Base-by-base conservation (phyloP, 495 filamentous ascomycete genomes). In the Penicillium herquei region DNA sequence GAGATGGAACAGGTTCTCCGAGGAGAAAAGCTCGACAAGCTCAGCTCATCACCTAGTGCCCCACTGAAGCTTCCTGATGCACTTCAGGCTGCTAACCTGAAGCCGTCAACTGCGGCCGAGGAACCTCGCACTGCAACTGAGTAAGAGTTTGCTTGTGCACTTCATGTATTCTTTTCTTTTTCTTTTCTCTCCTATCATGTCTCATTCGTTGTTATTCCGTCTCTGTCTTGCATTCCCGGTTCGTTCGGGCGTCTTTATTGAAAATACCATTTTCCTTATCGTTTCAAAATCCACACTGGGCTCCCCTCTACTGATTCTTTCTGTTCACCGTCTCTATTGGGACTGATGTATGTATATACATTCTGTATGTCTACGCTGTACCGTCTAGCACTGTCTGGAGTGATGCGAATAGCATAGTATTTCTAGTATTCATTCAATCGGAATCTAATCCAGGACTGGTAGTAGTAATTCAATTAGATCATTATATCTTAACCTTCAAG, bases 1-100 rank as follows among this genome's bases (percentile, higher is more conserved):
- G 95, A 98, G 65, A 93, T 97, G 62, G 88, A 88, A 69, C 90
- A 87, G 74, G 88, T 96, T 3, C 79, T 97, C 26, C 79, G 79
- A 52, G 94, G 94, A 14, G 90, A 96, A 72, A 89, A 89, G 67
- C 74, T 97, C n/a, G 82, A 84, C 12, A 85, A 81, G 57, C 46
- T 87, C 18, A 64, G 66, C 16, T 65, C 75, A 10, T 47, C 66
- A 11, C 62, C 79, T 6, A 65, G 73, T 21, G 70, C 73, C 5
- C 81, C 81, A 5, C 70, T 86, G 40, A 85, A 84, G 65, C 57
- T 87, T 11, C 84, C 84, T 3, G 78, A 82, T 3, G 67, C 70
- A 8, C 54, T 78, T 13, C 63, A 70, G 48, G 53, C 68, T 18
- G 49, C 70, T 35, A 62, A 58, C 7, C 31, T 76, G 31, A 65